phyloP scores from a whole-genome alignment of 768 basidiomycete species.

The Cystobasidium ongulense region DNA sequence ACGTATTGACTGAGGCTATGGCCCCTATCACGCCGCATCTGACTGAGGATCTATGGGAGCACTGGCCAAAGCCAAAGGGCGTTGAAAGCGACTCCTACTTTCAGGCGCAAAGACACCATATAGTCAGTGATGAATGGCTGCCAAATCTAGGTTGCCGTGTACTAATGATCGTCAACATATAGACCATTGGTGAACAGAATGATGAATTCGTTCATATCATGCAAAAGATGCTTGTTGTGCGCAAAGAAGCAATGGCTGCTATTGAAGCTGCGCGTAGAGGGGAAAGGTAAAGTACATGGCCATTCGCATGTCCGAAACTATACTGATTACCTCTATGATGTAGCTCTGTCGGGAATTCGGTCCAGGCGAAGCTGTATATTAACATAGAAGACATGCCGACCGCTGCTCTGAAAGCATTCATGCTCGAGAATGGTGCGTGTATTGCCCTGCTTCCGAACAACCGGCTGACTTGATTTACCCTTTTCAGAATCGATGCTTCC shows the following conservation, averaged over 20 bases:
- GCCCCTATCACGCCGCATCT: conserved; percentile 84
- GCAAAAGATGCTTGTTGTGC: neutral
- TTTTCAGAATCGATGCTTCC: conserved; percentile 57
- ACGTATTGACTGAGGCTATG: conserved; percentile 55
- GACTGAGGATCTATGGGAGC: conserved; percentile 67
- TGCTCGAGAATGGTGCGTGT: conserved; percentile 46
- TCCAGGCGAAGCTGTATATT: conserved; percentile 68
- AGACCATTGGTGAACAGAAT: no score
- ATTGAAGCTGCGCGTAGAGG: neutral
- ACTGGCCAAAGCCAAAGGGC: conserved; percentile 32
- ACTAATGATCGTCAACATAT: no score
- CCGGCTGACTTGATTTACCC: neutral
- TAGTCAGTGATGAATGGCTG: neutral
- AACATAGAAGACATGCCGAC: neutral
- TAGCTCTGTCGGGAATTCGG: conserved; percentile 64
- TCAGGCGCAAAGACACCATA: neutral
- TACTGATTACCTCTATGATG: no score
- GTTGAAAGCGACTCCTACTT: neutral
- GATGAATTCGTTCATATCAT: no score
- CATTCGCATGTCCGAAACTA: no score
- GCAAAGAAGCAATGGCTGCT: conserved; percentile 10
- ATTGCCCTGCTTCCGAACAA: neutral
- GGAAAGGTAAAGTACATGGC: neutral
- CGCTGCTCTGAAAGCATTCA: conserved; percentile 44
- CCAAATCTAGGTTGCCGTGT: no score